Evolutionary conservation across 345 rosid genomes (phyloP).

Genomic region (Sisymbrium altissimum): DNA sequence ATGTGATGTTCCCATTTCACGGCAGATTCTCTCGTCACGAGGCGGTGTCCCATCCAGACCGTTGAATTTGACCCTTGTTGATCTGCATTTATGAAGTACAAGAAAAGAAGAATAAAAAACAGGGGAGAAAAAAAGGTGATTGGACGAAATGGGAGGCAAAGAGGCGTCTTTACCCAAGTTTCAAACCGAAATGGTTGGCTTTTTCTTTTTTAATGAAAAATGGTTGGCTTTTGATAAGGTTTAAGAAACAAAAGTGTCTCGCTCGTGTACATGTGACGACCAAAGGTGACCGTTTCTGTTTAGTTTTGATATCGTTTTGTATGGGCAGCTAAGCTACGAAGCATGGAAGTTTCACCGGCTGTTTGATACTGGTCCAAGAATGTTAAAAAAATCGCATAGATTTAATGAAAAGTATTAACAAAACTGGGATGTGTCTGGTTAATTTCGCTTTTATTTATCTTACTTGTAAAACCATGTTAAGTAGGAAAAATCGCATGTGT

Average conservation of each 20-base stretch:
- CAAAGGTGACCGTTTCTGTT: constrained; percentile 22
- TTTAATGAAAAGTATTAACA: too few species aligned
- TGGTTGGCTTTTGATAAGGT: constrained; percentile 30
- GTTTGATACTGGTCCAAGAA: not conserved
- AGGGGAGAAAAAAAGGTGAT: constrained; percentile 18
- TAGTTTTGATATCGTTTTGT: constrained; percentile 2
- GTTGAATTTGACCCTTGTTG: not conserved
- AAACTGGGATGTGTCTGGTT: too few species aligned
- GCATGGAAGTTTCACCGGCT: constrained; percentile 7
- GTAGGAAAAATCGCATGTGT: too few species aligned
- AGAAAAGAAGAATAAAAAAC: not conserved
- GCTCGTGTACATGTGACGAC: constrained; percentile 28
- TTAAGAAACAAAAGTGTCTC: constrained; percentile 20
- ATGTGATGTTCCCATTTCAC: constrained; percentile 32
- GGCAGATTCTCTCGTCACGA: constrained; percentile 25
- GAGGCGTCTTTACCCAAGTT: constrained; percentile 19
- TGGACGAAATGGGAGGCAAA: constrained; percentile 33
- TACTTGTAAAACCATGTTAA: too few species aligned
- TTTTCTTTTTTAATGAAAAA: too few species aligned
- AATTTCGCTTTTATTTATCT: too few species aligned
- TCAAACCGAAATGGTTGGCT: constrained; percentile 17
- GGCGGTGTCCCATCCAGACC: constrained; percentile 12
- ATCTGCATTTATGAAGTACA: not conserved
- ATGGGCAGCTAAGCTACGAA: constrained; percentile 19
- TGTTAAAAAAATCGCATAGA: too few species aligned